Conservation (phyloP, 2,329 filamentous ascomycete species). For the Arthrobotrys megalospora region DNA sequence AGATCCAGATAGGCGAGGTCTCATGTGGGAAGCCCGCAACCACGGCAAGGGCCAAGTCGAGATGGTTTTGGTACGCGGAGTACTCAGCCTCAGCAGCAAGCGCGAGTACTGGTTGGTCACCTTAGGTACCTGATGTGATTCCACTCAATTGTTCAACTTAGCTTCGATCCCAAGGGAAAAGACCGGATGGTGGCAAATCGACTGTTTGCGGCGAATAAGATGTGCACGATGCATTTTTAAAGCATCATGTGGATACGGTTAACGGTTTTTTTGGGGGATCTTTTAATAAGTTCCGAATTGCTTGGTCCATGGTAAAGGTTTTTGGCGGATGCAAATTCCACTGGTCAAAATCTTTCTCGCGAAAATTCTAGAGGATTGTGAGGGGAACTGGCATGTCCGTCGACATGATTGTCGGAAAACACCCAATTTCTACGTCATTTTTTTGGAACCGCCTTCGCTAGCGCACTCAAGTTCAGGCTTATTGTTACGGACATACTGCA, state of each 20-base stretch:
- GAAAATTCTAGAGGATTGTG: no score
- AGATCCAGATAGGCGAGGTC: slow-evolving; percentile 25
- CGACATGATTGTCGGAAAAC: not conserved
- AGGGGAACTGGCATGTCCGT: no score
- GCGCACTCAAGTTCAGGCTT: not conserved
- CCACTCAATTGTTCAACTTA: not conserved
- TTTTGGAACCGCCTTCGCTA: not conserved
- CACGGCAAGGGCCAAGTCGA: not conserved
- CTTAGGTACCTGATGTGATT: not conserved
- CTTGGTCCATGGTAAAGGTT: not conserved
- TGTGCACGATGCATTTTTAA: not conserved
- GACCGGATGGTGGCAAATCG: slow-evolving; percentile 12
- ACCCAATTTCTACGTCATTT: slow-evolving; percentile 1
- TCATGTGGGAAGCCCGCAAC: slow-evolving; percentile 1
- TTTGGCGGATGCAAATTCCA: not conserved
- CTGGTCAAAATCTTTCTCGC: not conserved
- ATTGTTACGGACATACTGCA: not conserved
- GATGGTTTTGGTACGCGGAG: not conserved
- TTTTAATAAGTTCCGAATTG: not conserved
- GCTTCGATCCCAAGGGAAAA: not conserved
- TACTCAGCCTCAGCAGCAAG: not conserved
- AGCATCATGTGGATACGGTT: not conserved
- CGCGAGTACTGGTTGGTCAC: not conserved
- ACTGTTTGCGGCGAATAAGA: not conserved
- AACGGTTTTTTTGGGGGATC: not conserved